These are phyloP conservation scores for Trypanosoma theileri DNA, from an alignment of 208 protist genomes.

Conservation along the genomic window DNA sequence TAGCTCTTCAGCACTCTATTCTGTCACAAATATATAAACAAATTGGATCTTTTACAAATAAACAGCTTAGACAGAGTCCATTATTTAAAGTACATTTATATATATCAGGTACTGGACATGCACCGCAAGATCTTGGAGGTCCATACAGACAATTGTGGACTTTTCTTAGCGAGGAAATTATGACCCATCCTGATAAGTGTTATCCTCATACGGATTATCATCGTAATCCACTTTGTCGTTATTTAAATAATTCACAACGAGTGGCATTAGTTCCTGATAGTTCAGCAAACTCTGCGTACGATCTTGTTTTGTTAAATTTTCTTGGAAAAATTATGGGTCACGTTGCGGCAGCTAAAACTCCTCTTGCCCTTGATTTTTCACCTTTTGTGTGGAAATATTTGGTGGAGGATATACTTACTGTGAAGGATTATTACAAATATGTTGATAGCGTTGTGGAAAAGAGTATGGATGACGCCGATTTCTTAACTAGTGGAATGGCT, in stretches of 20 bases:
- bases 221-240: slow-evolving; percentile 84
- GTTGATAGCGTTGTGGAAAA: slow-evolving; percentile 85
- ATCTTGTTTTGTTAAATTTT: slow-evolving; percentile 85
- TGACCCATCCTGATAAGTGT: slow-evolving; percentile 85
- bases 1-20: slow-evolving; percentile 76
- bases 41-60: slow-evolving; percentile 70
- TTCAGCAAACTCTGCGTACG: slow-evolving; percentile 62
- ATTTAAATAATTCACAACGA: slow-evolving; percentile 83
- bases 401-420: slow-evolving; percentile 78
- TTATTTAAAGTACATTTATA: slow-evolving; percentile 87
- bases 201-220: slow-evolving; percentile 84
- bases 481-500: slow-evolving; percentile 74
- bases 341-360: slow-evolving; percentile 56
- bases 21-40: slow-evolving; percentile 87
- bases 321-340: slow-evolving; percentile 91
- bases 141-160: slow-evolving; percentile 91
- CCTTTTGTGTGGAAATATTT: slow-evolving; percentile 92
- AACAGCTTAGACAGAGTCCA: slow-evolving; percentile 61
- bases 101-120: slow-evolving; percentile 70
- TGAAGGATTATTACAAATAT: slow-evolving; percentile 87
- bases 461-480: slow-evolving; percentile 76
- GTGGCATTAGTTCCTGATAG: slow-evolving; percentile 83
- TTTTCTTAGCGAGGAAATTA: slow-evolving; percentile 84
- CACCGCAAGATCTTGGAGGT: slow-evolving; percentile 85
- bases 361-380: slow-evolving; percentile 86